Evolutionary conservation across 768 basidiomycete species (phyloP).

Genomic region (Lyophyllum semitale): DNA sequence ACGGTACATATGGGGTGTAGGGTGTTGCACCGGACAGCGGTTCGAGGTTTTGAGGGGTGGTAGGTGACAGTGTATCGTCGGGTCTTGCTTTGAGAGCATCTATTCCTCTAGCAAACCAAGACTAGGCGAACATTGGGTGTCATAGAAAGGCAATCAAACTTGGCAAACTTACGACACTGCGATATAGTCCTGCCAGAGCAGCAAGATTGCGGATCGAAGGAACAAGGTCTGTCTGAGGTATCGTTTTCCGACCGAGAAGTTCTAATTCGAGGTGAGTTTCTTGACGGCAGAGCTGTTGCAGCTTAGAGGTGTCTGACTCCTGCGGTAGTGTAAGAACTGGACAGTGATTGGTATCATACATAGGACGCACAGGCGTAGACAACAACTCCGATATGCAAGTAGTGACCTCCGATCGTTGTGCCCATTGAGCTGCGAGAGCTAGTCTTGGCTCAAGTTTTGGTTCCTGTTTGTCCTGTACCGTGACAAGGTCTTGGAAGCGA

Average conservation of each 20-base stretch:
- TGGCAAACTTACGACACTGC: slow-evolving; percentile 71
- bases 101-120: slow-evolving; percentile 83
- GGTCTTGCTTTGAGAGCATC: slow-evolving; percentile 63
- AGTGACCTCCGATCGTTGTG: slow-evolving; percentile 79
- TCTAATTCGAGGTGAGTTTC: slow-evolving; percentile 81
- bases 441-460: slow-evolving; percentile 46
- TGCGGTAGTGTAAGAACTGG: slow-evolving; percentile 20
- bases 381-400: slow-evolving; percentile 71
- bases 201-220: slow-evolving; percentile 70
- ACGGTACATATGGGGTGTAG: slow-evolving; percentile 49
- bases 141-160: slow-evolving; percentile 1
- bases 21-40: slow-evolving; percentile 50
- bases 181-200: slow-evolving; percentile 77
- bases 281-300: slow-evolving; percentile 63
- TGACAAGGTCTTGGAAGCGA: slow-evolving; percentile 76
- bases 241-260: slow-evolving; percentile 53
- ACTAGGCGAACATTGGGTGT: slow-evolving; percentile 39
- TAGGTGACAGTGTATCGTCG: slow-evolving; percentile 55
- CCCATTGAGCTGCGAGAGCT: slow-evolving; percentile 77
- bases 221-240: slow-evolving; percentile 70
- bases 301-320: slow-evolving; percentile 42
- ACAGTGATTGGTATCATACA: background rate
- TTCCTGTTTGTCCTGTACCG: slow-evolving; percentile 33
- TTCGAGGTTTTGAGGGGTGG: slow-evolving; percentile 51
- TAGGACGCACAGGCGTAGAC: slow-evolving; percentile 47